These are phyloP conservation scores for Capsella bursapastoris DNA, from an alignment of 345 rosid species.

Conservation along the genomic window DNA sequence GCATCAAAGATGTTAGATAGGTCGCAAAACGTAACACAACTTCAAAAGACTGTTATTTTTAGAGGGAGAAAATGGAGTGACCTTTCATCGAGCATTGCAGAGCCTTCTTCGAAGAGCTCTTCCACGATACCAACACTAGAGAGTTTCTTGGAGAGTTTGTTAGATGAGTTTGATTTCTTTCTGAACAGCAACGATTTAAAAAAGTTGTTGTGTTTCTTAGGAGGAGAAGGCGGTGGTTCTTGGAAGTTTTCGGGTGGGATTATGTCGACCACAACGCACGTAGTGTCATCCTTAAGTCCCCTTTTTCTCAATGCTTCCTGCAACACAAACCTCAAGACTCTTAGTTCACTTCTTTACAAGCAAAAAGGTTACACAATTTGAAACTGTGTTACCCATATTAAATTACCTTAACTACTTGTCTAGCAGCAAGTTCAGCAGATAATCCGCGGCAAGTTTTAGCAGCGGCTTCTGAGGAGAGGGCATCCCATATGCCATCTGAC, in stretches of 20 bases:
- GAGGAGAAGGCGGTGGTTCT: conserved; percentile 52
- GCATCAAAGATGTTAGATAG: neutral
- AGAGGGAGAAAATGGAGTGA: conserved; percentile 42
- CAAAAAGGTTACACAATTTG: neutral
- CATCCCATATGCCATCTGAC: conserved; percentile 96
- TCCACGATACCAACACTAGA: conserved; percentile 78
- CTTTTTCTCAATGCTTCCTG: conserved; percentile 86
- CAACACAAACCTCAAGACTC: conserved; percentile 22
- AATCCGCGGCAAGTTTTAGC: conserved; percentile 80
- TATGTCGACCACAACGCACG: conserved; percentile 87
- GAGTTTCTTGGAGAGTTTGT: conserved; percentile 66
- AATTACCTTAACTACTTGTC: conserved; percentile 87
- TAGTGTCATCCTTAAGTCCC: conserved; percentile 92
- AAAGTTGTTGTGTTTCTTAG: conserved; percentile 59
- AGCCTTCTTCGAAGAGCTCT: conserved; percentile 96
- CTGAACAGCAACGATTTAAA: conserved; percentile 60
- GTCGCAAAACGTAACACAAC: neutral
- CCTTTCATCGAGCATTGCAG: conserved; percentile 96
- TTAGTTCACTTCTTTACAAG: conserved; percentile 3
- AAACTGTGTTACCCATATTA: neutral
- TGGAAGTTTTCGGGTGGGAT: conserved; percentile 71
- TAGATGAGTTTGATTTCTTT: conserved; percentile 64
- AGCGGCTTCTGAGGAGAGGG: conserved; percentile 74
- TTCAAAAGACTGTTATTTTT: neutral
- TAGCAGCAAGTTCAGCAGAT: conserved; percentile 89